Evolutionary conservation across 2,329 filamentous ascomycete genomes (phyloP), one percentile per base, ranked within the genome.

Genomic region (Septoria petroselini): DNA sequence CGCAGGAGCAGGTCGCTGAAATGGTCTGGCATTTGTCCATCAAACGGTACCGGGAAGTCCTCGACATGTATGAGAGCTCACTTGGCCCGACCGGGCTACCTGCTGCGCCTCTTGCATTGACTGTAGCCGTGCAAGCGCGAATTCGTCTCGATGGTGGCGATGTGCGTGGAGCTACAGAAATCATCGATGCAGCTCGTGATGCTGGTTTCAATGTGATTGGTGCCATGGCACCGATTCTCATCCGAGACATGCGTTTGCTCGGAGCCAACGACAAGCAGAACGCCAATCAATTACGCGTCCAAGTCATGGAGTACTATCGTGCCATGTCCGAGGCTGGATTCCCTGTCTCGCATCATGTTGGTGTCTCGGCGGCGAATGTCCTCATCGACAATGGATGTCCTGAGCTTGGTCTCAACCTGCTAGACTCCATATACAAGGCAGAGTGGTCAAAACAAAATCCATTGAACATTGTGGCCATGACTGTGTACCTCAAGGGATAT

Each of bases 401-500:
- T 7, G 41, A 55, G 9, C 41, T 58, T 31, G 66, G 59, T 4
- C 46, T 69, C 23, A 56, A 60, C 21, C 46, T 69, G 3, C 59
- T 70, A 14, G 52, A 53, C 17, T 56, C 50, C 9, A 60, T 69
- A 15, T 59, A 54, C 39, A 33, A 53, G 1, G 64, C 63, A 2
- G 38, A 57, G 6, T 64, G 57, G 57, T 53, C 54, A 9, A 14
- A 48, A 1, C 21, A 57, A 18, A 44, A 49, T 7, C 57, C 60
- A 1, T 47, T 67, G 15, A 59, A 65, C 41, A 63, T 66, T 35
- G 58, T 54, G 7, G 59, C 60, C 25, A 62, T 68, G 60, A 62
- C 61, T 2, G 60, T 68, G 12, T 64, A 61, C 31, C 34, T 69
- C 12, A 54, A 64, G 39, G 66, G 58, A 25, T 68, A 65, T 48